phyloP scores from a whole-genome alignment of 2,329 filamentous ascomycete genomes.

The Aureobasidium sp. region DNA sequence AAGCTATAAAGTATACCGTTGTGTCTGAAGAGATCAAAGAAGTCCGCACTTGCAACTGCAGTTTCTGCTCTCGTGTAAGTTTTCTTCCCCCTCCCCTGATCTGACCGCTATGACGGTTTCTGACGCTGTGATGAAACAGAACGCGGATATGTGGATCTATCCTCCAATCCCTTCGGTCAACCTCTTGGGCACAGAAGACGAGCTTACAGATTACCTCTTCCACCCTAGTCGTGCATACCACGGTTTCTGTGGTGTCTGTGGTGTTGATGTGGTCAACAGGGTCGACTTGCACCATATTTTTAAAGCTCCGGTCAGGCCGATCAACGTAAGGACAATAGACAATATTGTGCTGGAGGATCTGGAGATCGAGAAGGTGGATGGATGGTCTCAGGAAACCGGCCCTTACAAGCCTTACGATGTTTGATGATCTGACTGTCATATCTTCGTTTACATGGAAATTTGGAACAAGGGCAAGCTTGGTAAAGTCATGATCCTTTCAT shows the following conservation, averaged over 20 bases:
- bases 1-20: conserved; percentile 1
- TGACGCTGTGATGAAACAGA: background rate
- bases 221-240: background rate
- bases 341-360: background rate
- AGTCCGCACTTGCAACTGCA: conserved; percentile 8
- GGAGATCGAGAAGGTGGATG: background rate
- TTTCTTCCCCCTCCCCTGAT: background rate
- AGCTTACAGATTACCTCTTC: background rate
- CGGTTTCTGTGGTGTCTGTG: conserved; percentile 4
- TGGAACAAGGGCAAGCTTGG: background rate
- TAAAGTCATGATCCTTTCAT: background rate
- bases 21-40: background rate
- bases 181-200: background rate
- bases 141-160: conserved; percentile 10
- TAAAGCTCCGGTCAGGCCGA: background rate
- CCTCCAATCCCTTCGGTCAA: background rate
- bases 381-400: background rate
- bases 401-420: background rate
- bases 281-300: background rate
- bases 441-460: too few relatives aligned
- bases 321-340: conserved; percentile 4
- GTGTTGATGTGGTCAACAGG: conserved; percentile 4
- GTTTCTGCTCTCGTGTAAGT: conserved; percentile 3
- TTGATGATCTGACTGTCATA: background rate
- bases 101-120: background rate